Percentiles rank a stretch among this genome's conserved stretches.
phyloP scores from a whole-genome alignment of 768 basidiomycete genomes.

The Clathrus columnatus region DNA sequence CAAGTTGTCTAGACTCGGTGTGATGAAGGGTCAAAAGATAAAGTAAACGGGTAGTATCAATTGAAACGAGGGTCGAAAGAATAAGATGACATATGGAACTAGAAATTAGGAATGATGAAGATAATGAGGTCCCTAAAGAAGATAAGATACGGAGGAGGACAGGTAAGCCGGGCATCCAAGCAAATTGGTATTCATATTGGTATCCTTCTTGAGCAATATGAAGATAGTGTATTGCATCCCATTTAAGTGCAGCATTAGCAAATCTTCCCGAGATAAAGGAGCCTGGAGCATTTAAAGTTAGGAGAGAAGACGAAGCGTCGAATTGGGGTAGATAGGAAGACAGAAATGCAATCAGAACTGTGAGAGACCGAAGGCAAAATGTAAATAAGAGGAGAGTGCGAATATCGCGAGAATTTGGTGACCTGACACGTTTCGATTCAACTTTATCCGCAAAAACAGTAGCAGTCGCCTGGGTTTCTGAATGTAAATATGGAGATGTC shows the following conservation, averaged over 20 bases:
- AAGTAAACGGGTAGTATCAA: slow-evolving; percentile 32
- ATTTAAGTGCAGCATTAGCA: slow-evolving; percentile 40
- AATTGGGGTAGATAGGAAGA: slow-evolving; percentile 4
- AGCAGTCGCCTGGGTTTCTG: too few species aligned
- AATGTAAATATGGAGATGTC: too few species aligned
- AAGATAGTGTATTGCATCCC: slow-evolving; percentile 83
- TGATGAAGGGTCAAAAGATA: slow-evolving; percentile 53
- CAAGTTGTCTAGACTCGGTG: slow-evolving; percentile 46
- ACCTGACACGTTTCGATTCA: too few species aligned
- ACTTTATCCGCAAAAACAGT: too few species aligned
- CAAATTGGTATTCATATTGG: slow-evolving; percentile 73
- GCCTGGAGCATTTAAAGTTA: not conserved
- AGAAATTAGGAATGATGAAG: slow-evolving; percentile 7
- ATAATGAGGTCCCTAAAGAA: not conserved
- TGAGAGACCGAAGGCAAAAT: not conserved
- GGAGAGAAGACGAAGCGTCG: slow-evolving; percentile 2
- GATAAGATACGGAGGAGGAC: slow-evolving; percentile 21
- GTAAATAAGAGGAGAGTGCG: not conserved
- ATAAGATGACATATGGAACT: slow-evolving; percentile 19
- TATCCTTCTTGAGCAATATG: slow-evolving; percentile 54
- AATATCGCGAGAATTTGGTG: not conserved
- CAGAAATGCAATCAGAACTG: not conserved
- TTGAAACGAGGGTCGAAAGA: slow-evolving; percentile 30
- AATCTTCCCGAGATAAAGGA: not conserved
- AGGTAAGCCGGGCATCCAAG: slow-evolving; percentile 72